Percentiles rank a stretch among this genome's conserved stretches.
These are phyloP conservation scores for Favolaschia claudopus DNA, from an alignment of 768 basidiomycete species.

Conservation along the genomic window DNA sequence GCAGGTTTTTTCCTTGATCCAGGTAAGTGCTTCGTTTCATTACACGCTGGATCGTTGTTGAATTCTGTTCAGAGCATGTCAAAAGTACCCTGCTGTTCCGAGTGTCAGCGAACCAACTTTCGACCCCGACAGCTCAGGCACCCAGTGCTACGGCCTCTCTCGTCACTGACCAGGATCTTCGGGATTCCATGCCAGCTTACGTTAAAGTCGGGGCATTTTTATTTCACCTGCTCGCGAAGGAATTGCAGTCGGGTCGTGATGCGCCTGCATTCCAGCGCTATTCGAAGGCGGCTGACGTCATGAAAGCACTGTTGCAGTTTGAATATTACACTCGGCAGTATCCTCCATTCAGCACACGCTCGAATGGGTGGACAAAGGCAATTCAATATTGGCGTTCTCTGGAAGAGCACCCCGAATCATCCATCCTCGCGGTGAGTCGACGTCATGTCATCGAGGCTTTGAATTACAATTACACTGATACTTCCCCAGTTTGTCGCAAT, in stretches of 20 bases:
- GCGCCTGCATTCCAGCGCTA: background rate
- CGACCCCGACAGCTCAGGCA: background rate
- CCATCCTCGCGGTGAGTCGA: background rate
- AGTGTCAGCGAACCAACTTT: constrained; percentile 2
- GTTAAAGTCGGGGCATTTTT: background rate
- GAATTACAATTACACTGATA: background rate
- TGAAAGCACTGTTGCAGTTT: background rate
- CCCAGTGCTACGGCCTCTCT: background rate
- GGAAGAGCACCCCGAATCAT: background rate
- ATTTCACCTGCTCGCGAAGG: background rate
- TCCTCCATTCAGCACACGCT: background rate
- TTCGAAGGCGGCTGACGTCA: background rate
- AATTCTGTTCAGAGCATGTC: constrained; percentile 3
- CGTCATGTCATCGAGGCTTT: background rate
- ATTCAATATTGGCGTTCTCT: background rate
- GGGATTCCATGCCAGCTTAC: background rate
- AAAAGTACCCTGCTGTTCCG: constrained; percentile 5
- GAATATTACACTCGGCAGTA: background rate
- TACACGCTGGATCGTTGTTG: background rate
- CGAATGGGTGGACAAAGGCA: background rate
- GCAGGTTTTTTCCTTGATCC: constrained; percentile 34
- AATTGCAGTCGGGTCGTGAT: background rate
- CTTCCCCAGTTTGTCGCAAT: background rate
- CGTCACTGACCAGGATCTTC: constrained; percentile 1
- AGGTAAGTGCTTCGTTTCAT: constrained; percentile 10